A percentile compares a stretch with the other conserved stretches of the same genome.
phyloP scores from a whole-genome alignment of 495 filamentous ascomycete genomes.

The Aspergillus ellipticus region DNA sequence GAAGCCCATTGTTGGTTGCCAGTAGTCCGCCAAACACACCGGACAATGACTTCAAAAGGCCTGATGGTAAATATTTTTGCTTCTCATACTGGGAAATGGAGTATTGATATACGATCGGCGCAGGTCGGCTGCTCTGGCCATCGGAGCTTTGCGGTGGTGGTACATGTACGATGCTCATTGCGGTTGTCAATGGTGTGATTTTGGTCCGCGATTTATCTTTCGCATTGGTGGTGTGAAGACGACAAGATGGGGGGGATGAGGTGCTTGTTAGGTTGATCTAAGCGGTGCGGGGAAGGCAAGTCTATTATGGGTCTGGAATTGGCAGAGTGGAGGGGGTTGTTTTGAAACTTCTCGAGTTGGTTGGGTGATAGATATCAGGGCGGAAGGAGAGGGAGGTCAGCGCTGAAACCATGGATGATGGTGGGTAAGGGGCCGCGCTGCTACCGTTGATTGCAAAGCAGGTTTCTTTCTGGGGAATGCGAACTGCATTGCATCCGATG shows the following conservation, averaged over 20 bases:
- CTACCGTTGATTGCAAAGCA: not conserved
- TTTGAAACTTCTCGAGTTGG: too few species aligned
- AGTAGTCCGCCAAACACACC: not conserved
- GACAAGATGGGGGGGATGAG: not conserved
- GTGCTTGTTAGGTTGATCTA: not conserved
- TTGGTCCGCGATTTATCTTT: not conserved
- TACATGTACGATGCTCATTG: conserved; percentile 2
- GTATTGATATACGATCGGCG: not conserved
- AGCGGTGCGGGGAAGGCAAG: not conserved
- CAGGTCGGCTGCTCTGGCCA: not conserved
- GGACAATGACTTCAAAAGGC: too few species aligned
- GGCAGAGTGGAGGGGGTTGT: too few species aligned
- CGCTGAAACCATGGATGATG: not conserved
- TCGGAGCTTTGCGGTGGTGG: not conserved
- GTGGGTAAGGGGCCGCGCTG: not conserved
- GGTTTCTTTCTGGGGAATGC: not conserved
- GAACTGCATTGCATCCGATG: too few species aligned
- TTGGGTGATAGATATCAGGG: not conserved
- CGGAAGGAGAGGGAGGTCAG: too few species aligned
- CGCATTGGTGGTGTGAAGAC: not conserved
- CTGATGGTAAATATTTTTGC: too few species aligned
- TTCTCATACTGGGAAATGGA: not conserved
- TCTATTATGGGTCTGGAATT: not conserved
- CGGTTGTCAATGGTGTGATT: not conserved
- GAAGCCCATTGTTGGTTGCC: not conserved